Evolutionary conservation across 1,139 yeast species (phyloP), one percentile per base, ranked within the genome.

Genomic region (Suhomyces terraborum): DNA sequence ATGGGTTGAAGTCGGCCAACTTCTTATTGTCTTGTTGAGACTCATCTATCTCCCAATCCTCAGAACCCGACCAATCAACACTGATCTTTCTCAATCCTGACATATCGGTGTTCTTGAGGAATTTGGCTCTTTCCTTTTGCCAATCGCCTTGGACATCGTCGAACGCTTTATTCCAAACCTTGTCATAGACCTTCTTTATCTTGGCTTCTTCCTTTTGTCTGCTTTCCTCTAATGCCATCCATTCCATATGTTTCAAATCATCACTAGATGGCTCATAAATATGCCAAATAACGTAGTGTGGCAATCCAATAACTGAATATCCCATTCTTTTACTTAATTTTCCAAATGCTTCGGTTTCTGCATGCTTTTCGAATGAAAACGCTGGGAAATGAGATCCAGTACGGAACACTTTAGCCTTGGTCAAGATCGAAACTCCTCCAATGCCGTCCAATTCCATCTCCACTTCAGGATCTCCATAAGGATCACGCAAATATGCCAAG

Each of bases 261-360:
- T 86, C 95, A 3, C 82, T 75, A 6, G 91, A 83, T 16, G 96
- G 95, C 62, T 88, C 96, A 62, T 87, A 88, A 46, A 88, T 84
- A 61, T 88, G 96, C 96, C 96, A 88, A 48, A 88, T 84, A 32
- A 87, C 93, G 59, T 88, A 88, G 64, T 88, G 95, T 6, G 96
- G 95, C 51, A 88, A 70, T 0, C 96, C 96, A 40, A 82, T 79
- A 14, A 88, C 96, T 7, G 82, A 75, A 59, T 75, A 84, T 6
- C 91, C 91, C 94, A 88, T 86, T 56, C 82, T 69, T 53, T 83
- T 80, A 54, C 89, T 82, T 68, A 88, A 70, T 59, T 88, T 88
- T 32, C 96, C 96, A 63, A 88, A 88, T 0, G 95, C 96, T 64
- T 88, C 96, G 4, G 96, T 88, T 61, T 88, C 96, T 5, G 96